phyloP scores from a whole-genome alignment of 1,284 basidiomycete genomes.

The Papiliotrema laurentii region DNA sequence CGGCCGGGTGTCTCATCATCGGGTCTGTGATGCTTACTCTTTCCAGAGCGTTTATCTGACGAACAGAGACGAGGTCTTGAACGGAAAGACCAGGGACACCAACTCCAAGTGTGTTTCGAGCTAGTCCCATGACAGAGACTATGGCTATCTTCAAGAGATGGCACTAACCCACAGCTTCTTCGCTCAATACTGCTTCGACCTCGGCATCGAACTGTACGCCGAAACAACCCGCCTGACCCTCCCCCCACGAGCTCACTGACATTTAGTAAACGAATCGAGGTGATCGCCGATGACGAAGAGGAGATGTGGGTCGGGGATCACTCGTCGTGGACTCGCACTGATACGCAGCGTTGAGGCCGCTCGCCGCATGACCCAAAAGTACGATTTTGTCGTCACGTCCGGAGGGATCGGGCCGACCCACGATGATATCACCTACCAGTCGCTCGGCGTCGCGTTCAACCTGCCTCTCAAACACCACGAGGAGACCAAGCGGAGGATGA shows the following conservation, averaged over 20 bases:
- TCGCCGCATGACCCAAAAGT: constrained; percentile 69
- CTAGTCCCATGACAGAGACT: neutral
- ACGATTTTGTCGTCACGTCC: constrained; percentile 82
- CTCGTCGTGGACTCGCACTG: neutral
- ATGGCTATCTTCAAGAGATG: too few relatives aligned
- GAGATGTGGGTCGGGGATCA: constrained; percentile 64
- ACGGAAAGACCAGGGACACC: constrained; percentile 62
- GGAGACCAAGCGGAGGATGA: constrained; percentile 78
- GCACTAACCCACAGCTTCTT: constrained; percentile 69
- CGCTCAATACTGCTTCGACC: constrained; percentile 79
- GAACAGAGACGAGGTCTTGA: constrained; percentile 49
- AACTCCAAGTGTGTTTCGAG: constrained; percentile 54
- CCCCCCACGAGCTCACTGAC: too few relatives aligned
- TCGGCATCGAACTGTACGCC: constrained; percentile 74
- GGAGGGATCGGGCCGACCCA: constrained; percentile 80
- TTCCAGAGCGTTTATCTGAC: neutral
- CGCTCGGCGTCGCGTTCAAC: constrained; percentile 78
- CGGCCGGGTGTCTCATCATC: constrained; percentile 47
- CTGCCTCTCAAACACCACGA: constrained; percentile 69
- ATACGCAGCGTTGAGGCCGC: constrained; percentile 72
- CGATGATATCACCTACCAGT: constrained; percentile 85
- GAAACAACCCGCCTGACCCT: neutral
- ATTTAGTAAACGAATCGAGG: constrained; percentile 68
- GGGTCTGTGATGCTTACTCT: constrained; percentile 11
- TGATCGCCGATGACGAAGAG: constrained; percentile 82